phyloP scores from a whole-genome alignment of 805 yeast genomes.

The Pichia cephalocereana region DNA sequence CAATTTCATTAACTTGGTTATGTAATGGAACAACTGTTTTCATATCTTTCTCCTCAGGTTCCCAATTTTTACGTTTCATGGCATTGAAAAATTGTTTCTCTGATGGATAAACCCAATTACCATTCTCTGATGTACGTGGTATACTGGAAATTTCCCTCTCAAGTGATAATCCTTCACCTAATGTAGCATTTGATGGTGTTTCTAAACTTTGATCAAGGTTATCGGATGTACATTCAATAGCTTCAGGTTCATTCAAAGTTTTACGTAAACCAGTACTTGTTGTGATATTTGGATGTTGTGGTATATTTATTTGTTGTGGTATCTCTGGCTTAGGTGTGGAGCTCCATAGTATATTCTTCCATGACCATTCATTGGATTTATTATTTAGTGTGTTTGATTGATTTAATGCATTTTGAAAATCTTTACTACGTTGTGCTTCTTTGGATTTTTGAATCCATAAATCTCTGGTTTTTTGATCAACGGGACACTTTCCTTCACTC shows the following conservation, averaged over 20 bases:
- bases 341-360: slow-evolving; percentile 18
- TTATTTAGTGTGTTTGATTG: not conserved
- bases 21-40: slow-evolving; percentile 87
- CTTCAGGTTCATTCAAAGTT: slow-evolving; percentile 17
- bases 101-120: slow-evolving; percentile 92
- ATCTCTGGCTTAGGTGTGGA: not conserved
- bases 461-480: slow-evolving; percentile 51
- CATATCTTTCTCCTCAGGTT: slow-evolving; percentile 79
- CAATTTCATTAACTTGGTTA: slow-evolving; percentile 85
- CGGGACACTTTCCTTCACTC: slow-evolving; percentile 44
- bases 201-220: slow-evolving; percentile 22
- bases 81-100: slow-evolving; percentile 93
- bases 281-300: not conserved
- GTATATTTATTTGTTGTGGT: not conserved
- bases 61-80: slow-evolving; percentile 85
- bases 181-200: slow-evolving; percentile 19
- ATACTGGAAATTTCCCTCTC: slow-evolving; percentile 74
- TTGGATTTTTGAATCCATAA: slow-evolving; percentile 42
- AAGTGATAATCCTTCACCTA: slow-evolving; percentile 44
- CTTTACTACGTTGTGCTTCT: slow-evolving; percentile 5
- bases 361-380: slow-evolving; percentile 4
- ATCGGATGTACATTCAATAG: slow-evolving; percentile 43
- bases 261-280: slow-evolving; percentile 1
- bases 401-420: slow-evolving; percentile 5
- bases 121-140: slow-evolving; percentile 60